These are phyloP conservation scores for Mortierella antarctica DNA, from an alignment of 192 early-diverging fungal genomes.

Conservation along the genomic window DNA sequence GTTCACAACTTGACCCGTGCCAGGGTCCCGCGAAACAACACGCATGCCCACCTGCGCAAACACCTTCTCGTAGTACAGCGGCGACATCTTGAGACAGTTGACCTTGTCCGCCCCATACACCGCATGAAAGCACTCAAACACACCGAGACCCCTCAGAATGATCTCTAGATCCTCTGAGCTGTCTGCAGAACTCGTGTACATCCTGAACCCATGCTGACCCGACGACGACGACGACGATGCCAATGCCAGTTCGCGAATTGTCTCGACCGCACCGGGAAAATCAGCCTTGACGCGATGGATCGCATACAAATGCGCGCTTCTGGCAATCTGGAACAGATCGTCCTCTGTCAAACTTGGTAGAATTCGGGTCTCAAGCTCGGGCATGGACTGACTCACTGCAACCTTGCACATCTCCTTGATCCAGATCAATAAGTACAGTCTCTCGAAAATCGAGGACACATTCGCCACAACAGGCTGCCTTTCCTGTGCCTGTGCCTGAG, in stretches of 20 bases:
- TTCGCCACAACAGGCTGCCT: background rate
- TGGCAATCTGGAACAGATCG: conserved; percentile 19
- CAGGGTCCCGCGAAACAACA: background rate
- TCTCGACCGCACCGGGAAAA: conserved; percentile 35
- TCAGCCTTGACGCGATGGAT: conserved; percentile 33
- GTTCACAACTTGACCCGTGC: background rate
- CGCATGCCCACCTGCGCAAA: conserved; percentile 22
- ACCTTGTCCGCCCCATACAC: conserved; percentile 37
- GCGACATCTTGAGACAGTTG: conserved; percentile 35
- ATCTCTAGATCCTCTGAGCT: conserved; percentile 25
- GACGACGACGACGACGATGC: no score
- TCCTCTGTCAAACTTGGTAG: conserved; percentile 16
- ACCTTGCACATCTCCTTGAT: conserved; percentile 32
- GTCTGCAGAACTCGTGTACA: conserved; percentile 44
- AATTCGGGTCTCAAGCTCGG: conserved; percentile 1
- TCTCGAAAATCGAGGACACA: conserved; percentile 41
- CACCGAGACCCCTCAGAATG: conserved; percentile 24
- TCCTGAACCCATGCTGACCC: background rate
- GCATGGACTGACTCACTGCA: conserved; percentile 5
- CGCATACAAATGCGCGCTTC: conserved; percentile 26
- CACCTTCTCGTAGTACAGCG: conserved; percentile 15
- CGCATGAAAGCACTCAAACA: conserved; percentile 29
- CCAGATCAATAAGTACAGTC: conserved; percentile 32
- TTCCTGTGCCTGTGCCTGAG: background rate
- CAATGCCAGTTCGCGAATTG: conserved; percentile 14